Evolutionary conservation across 2,329 filamentous ascomycete genomes (phyloP), one percentile per base, ranked within the genome.

Genomic region (Aspergillus proliferans): DNA sequence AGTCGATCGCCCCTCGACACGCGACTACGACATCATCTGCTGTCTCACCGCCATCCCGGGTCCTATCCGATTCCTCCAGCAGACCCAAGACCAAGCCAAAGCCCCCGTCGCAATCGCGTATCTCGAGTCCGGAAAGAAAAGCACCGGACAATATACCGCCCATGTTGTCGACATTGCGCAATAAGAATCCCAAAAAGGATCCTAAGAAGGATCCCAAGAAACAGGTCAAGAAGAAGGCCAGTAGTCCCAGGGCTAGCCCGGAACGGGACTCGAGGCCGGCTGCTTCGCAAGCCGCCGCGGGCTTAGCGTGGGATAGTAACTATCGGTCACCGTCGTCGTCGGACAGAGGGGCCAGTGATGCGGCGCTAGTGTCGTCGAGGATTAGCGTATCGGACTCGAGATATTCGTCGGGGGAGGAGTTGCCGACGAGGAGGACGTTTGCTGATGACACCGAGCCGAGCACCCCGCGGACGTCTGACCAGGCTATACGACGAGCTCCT

Each of bases 101-200:
- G 26, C 10, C 26, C 26, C 26, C 10, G 26, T 30, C 10, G 9
- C 26, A 12, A 30, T 30, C 26, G 10, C 74, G 81, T 48, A 82
- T 78, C 15, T 80, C 80, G 8, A 84, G 81, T 58, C 82, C 82
- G 3, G 82, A 84, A 45, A 81, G 81, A 64, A 83, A 79, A 56
- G 71, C 74, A 24, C 80, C 26, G 26, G 26, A 30, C 26, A 30
- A 30, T 30, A 30, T 30, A 30, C 26, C 84, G 78, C 63, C 82
- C 51, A 78, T 40, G 38, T 40, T 40, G 3, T 40, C 74, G 45
- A 82, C 79, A 8, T 55, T 82, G 50, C 70, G 79, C 47, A 70
- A 72, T 22, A 72, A 68, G 45, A 73, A 77, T 40, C 61, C 67
- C 42, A 73, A 72, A 52, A 76, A 72, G 26, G 26, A 28, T 28